phyloP scores from a whole-genome alignment of 805 yeast species.

The Suhomyces tanzawaensis region DNA sequence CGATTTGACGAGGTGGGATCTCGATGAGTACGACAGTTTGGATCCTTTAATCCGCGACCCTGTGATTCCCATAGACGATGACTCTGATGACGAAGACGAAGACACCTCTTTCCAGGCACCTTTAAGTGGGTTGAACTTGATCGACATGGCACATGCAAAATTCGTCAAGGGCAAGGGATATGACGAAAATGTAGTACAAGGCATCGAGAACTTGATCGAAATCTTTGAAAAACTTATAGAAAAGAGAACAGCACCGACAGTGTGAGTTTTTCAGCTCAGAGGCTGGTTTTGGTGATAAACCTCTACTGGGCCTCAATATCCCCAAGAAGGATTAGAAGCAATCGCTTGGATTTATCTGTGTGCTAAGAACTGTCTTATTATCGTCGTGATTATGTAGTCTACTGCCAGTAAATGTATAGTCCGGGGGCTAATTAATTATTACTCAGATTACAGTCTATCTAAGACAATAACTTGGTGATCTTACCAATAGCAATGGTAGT shows the following conservation, averaged over 20 bases:
- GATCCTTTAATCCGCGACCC: conserved; percentile 28
- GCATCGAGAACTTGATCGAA: conserved; percentile 60
- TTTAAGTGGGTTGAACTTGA: conserved; percentile 61
- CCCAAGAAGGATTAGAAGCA: no score
- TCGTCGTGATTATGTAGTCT: no score
- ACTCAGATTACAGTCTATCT: no score
- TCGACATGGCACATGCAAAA: conserved; percentile 90
- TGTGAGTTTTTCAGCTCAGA: no score
- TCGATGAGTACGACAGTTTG: conserved; percentile 10
- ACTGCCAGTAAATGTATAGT: no score
- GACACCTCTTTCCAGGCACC: conserved; percentile 26
- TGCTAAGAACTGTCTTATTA: no score
- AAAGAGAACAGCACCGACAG: not conserved
- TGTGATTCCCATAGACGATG: conserved; percentile 9
- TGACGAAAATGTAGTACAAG: conserved; percentile 69
- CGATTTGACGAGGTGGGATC: conserved; percentile 51
- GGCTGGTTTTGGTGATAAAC: no score
- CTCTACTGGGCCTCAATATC: no score
- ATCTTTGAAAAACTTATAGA: conserved; percentile 33
- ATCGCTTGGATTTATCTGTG: no score
- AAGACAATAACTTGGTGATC: conserved; percentile 73
- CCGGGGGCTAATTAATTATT: no score
- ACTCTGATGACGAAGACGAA: conserved; percentile 20
- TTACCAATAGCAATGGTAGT: conserved; percentile 98
- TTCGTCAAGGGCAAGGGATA: conserved; percentile 59